Evolutionary conservation across 306 rosid genomes (phyloP).

Genomic region (Astragalus glycyphyllos): DNA sequence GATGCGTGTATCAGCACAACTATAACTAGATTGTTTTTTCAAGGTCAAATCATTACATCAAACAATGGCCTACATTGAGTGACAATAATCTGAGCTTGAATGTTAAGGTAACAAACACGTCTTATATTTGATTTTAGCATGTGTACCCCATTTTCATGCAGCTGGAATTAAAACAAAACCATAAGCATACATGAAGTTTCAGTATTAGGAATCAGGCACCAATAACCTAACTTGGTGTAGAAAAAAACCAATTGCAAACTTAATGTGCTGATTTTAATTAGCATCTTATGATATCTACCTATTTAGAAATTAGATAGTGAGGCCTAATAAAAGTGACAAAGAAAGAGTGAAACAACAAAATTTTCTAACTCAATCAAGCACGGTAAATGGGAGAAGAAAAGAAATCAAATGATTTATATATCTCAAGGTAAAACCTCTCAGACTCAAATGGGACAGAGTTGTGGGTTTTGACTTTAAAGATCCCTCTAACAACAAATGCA

Average conservation of each 20-base stretch:
- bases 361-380: background rate
- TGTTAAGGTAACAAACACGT: constrained; percentile 6
- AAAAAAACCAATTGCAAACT: constrained; percentile 21
- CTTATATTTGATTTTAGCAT: constrained; percentile 26
- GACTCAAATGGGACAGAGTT: constrained; percentile 6
- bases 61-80: constrained; percentile 17
- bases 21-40: background rate
- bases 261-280: constrained; percentile 18
- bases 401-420: constrained; percentile 1
- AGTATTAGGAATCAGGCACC: constrained; percentile 24
- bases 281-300: constrained; percentile 11
- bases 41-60: constrained; percentile 16
- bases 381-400: constrained; percentile 13
- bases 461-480: constrained; percentile 26
- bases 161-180: constrained; percentile 1
- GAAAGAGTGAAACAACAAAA: constrained; percentile 10
- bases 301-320: background rate
- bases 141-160: background rate
- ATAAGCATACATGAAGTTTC: constrained; percentile 10
- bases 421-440: constrained; percentile 13
- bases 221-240: background rate
- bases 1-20: background rate
- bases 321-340: background rate
- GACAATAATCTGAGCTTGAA: background rate
- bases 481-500: too few relatives aligned